Evolutionary conservation across 495 filamentous ascomycete species (phyloP), one percentile per base, ranked within the genome.

Genomic region (Bathelium albidoporum): DNA sequence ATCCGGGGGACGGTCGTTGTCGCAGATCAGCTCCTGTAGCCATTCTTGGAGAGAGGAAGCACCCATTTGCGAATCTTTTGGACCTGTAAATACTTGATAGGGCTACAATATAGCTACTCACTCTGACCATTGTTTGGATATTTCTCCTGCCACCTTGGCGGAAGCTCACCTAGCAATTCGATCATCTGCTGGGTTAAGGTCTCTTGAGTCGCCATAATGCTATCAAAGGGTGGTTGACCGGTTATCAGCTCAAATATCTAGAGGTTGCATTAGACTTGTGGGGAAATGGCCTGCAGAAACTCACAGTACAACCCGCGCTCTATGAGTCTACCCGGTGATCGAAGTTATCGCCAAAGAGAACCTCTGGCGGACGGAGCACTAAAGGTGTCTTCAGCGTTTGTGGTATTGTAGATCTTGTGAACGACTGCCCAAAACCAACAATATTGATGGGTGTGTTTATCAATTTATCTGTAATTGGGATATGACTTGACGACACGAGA

Each of bases 361-460:
- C 72, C 65, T 81, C 78, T 0, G 79, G 78, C 60, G 72, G 75
- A 44, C 71, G 69, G 43, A 81, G 29, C 36, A 55, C 2, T 32
- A 69, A 16, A 43, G 79, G 77, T 39, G 73, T 74, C 61, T 73
- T 69, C 34, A 81, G 72, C 2, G 55, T 72, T 59, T 64, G 49
- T 41, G 77, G 75, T 24, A 58, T 36, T 1, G 62, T 43, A 32
- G 52, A 62, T 16, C 66, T 68, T 26, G 70, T 62, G 45, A 80
- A 81, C 26, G 75, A 73, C 66, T 79, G 72, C 36, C 79, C 75
- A 41, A 79, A 76, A 64, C 80, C 79, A 29, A 81, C 70, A 39
- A 80, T 69, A 16, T 59, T 59, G 22, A 59, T 34, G 1, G 22
- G 22, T n/a, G 18, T 59, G 14, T 32, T 32, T 11, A 1, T 24